Percentiles rank a stretch among this genome's conserved stretches.
phyloP scores from a whole-genome alignment of 805 yeast species.

The Starmerella potacharoeniae region DNA sequence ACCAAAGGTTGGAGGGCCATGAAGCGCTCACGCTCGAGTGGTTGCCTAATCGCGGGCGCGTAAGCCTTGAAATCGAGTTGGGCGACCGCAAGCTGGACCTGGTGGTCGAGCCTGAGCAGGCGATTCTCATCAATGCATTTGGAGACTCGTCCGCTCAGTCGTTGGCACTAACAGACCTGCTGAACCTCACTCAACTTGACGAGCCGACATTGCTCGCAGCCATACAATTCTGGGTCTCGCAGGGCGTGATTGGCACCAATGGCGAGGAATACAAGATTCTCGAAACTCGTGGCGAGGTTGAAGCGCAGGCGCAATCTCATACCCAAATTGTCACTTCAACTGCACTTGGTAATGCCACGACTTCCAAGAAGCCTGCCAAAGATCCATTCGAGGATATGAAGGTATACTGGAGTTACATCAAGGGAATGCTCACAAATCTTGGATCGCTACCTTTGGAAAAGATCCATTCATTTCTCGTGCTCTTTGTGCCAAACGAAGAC shows the following conservation, averaged over 20 bases:
- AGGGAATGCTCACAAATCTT: constrained; percentile 47
- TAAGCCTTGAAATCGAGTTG: constrained; percentile 48
- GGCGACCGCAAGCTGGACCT: constrained; percentile 34
- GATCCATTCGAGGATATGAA: constrained; percentile 28
- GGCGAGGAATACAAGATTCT: constrained; percentile 33
- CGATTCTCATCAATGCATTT: constrained; percentile 40
- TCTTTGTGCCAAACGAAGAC: constrained; percentile 45
- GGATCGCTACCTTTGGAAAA: constrained; percentile 39
- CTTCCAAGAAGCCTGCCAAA: neutral
- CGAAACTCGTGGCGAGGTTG: constrained; percentile 24
- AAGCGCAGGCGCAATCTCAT: constrained; percentile 19
- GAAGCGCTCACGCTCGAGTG: constrained; percentile 53
- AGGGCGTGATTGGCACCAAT: constrained; percentile 40
- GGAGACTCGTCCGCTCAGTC: constrained; percentile 14
- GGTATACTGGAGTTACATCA: constrained; percentile 39
- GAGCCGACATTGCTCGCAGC: constrained; percentile 32
- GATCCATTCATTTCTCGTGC: constrained; percentile 43
- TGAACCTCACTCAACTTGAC: constrained; percentile 34
- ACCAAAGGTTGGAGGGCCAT: constrained; percentile 24
- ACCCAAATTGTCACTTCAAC: constrained; percentile 21
- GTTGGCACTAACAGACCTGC: constrained; percentile 30
- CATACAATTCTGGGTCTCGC: constrained; percentile 52
- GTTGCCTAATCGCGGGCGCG: constrained; percentile 50
- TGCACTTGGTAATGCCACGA: constrained; percentile 14
- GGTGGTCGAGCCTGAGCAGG: constrained; percentile 58